Conservation (phyloP, 345 rosid genomes). For the Rhizophora apiculata region DNA sequence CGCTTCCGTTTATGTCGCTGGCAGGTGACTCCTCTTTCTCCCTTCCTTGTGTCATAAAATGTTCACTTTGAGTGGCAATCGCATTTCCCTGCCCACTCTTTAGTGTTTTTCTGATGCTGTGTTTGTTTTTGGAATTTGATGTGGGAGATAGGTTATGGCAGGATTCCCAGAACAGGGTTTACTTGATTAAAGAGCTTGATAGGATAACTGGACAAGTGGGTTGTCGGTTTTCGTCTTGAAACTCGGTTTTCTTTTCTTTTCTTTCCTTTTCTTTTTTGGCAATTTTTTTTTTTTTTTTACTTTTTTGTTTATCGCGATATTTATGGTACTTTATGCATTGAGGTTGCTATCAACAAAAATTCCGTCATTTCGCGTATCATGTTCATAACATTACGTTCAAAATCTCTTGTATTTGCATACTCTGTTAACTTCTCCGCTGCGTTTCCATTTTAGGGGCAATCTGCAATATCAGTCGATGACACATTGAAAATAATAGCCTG, state of each 20-base stretch:
- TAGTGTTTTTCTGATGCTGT: neutral
- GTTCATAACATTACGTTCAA: too few relatives aligned
- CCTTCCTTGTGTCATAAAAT: neutral
- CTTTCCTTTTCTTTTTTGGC: too few relatives aligned
- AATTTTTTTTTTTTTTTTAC: too few relatives aligned
- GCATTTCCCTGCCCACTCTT: neutral
- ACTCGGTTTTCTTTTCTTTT: neutral
- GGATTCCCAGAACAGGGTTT: constrained; percentile 30
- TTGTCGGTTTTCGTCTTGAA: neutral
- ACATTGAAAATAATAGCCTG: constrained; percentile 33
- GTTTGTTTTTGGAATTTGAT: constrained; percentile 11
- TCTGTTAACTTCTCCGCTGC: neutral
- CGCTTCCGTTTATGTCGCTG: constrained; percentile 30
- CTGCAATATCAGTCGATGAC: constrained; percentile 35
- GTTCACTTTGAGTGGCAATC: neutral
- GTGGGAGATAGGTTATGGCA: constrained; percentile 26
- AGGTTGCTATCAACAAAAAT: too few relatives aligned
- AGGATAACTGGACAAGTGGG: constrained; percentile 30
- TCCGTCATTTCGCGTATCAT: too few relatives aligned
- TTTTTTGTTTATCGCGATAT: too few relatives aligned
- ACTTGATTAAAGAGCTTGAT: constrained; percentile 33
- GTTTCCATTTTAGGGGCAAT: constrained; percentile 19
- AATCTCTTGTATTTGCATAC: too few relatives aligned
- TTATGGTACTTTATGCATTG: too few relatives aligned
- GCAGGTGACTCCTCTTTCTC: constrained; percentile 13